Base-by-base conservation (phyloP, 2,329 filamentous ascomycete genomes). In the Arthrobotrys iridis region DNA sequence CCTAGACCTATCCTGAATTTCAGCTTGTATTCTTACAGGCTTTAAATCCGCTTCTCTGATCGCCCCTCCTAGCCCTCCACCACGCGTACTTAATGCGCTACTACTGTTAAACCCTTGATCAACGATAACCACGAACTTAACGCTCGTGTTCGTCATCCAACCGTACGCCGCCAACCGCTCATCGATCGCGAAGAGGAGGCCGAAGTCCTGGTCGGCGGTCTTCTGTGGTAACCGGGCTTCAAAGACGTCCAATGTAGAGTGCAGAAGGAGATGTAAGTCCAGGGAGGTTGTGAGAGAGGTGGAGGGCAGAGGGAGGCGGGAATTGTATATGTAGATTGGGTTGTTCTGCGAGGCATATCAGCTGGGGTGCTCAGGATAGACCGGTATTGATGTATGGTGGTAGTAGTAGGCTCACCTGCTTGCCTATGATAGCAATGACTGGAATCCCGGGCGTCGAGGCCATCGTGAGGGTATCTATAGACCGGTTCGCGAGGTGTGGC, bases 81-180 rank as follows among this genome's bases (percentile, higher is more conserved):
- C 81, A 52, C 77, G 79, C 77, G 79, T 79, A 80, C 78, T 78
- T 22, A 57, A 65, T 11, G 78, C 77, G 20, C 72, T 72, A 30
- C 64, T 28, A 35, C 24, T 59, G 63, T 90, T 85, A 0, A 93
- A 93, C 78, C 93, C 89, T 87, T 96, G 93, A 83, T 99, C 94
- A 28, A 98, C 90, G 2, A 97, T 88, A 77, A 93, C 90, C 33
- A 98, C 89, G 80, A 99, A 89, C 81, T 94, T 93, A 77, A 97
- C 89, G 41, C 93, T 93, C 24, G 95, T 98, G 83, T 97, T 98
- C 67, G 95, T 97, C 83, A 98, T 88, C 88, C 92, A 97, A 80
- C 95, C 95, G 84, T 98, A 99, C 78, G 93, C 91, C 35, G 93
- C 93, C 50, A 98, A 87, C 24, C 93, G 88, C 84, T 99, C 94